Percentiles rank a stretch among this genome's conserved stretches.
Conservation (phyloP, 257 asterid genomes). For the Plectranthus barbatus region DNA sequence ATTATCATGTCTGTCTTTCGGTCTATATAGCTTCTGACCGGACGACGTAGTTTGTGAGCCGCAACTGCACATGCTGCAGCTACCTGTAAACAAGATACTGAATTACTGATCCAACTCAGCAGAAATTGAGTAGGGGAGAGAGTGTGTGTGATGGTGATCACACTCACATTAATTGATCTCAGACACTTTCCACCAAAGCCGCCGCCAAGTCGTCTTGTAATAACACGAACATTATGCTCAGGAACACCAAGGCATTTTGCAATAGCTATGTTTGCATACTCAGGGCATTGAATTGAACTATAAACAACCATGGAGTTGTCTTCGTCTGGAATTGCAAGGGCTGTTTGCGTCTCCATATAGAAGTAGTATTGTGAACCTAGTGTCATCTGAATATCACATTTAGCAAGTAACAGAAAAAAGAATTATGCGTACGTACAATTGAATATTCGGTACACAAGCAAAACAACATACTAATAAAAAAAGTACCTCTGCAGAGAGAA, state of each 20-base stretch:
- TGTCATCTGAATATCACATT: slow-evolving; percentile 2
- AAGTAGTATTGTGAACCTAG: slow-evolving; percentile 16
- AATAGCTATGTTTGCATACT: neutral
- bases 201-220: slow-evolving; percentile 17
- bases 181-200: slow-evolving; percentile 15
- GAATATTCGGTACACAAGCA: too few species aligned
- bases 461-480: too few species aligned
- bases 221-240: slow-evolving; percentile 16
- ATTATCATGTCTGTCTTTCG: slow-evolving; percentile 17
- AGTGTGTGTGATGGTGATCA: neutral
- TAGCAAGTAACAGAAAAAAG: neutral
- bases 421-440: too few species aligned
- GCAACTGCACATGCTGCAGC: slow-evolving; percentile 20
- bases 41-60: slow-evolving; percentile 14
- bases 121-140: neutral
- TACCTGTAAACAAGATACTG: slow-evolving; percentile 2
- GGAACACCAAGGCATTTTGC: slow-evolving; percentile 18
- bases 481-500: slow-evolving; percentile 53
- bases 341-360: slow-evolving; percentile 21
- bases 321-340: slow-evolving; percentile 20
- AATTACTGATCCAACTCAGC: neutral
- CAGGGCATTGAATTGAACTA: slow-evolving; percentile 10
- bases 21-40: slow-evolving; percentile 12
- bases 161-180: slow-evolving; percentile 8
- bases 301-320: slow-evolving; percentile 16